phyloP scores from a whole-genome alignment of 2,329 filamentous ascomycete species.

The Thielaviopsis populi region DNA sequence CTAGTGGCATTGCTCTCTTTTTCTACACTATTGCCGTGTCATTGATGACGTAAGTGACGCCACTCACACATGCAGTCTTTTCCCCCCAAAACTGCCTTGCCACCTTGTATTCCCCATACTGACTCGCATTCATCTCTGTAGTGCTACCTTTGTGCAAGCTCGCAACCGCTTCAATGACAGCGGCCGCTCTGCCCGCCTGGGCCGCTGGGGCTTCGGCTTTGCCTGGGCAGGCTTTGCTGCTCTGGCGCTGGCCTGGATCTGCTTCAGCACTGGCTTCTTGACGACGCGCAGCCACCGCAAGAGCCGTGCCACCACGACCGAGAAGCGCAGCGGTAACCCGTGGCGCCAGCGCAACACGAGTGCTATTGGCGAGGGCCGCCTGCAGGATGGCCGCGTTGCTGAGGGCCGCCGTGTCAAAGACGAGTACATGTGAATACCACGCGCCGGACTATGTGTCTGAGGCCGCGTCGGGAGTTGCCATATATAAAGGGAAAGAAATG shows the following conservation, averaged over 20 bases:
- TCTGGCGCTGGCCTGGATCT: constrained; percentile 48
- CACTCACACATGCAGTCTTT: no score
- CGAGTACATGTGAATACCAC: constrained; percentile 41
- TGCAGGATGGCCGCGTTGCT: constrained; percentile 19
- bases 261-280: constrained; percentile 49
- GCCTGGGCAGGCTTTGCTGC: constrained; percentile 57
- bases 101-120: constrained; percentile 12
- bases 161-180: constrained; percentile 47
- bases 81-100: no score
- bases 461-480: background rate
- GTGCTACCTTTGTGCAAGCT: constrained; percentile 50
- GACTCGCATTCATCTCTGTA: constrained; percentile 20
- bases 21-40: constrained; percentile 52
- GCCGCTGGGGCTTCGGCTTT: constrained; percentile 58
- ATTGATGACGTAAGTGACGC: constrained; percentile 54
- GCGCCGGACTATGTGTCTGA: background rate
- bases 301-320: constrained; percentile 19
- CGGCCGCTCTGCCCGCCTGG: constrained; percentile 44
- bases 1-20: constrained; percentile 46
- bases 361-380: constrained; percentile 28
- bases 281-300: constrained; percentile 27
- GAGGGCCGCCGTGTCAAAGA: constrained; percentile 50
- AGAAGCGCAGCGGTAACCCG: constrained; percentile 15
- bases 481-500: background rate
- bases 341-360: constrained; percentile 23